A percentile compares a stretch with the other conserved stretches of the same genome.
Evolutionary conservation across 805 yeast genomes (phyloP).

Genomic region (Scheffersomyces ergatensis): DNA sequence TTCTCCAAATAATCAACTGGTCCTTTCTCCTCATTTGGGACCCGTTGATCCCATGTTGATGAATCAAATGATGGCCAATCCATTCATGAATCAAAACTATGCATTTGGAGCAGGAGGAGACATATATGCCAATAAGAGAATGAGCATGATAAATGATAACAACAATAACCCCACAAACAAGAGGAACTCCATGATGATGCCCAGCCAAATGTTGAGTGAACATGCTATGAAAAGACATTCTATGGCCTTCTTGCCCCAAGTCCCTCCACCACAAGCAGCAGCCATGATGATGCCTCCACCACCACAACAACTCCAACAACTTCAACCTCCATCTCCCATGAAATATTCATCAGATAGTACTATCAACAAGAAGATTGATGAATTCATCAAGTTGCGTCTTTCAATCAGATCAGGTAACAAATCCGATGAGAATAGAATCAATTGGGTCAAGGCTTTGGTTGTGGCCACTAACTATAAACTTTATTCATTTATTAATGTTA

Average conservation of each 20-base stretch:
- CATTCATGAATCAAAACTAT: background rate
- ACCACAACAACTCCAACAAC: background rate
- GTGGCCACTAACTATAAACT: slow-evolving; percentile 36
- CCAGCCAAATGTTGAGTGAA: slow-evolving; percentile 1
- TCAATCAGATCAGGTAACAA: slow-evolving; percentile 42
- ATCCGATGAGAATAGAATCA: slow-evolving; percentile 36
- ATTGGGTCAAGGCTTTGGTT: slow-evolving; percentile 43
- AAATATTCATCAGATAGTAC: slow-evolving; percentile 18
- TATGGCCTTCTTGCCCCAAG: background rate
- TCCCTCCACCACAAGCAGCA: background rate
- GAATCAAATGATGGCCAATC: background rate
- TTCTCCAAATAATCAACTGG: too few relatives aligned
- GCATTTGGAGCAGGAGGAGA: background rate
- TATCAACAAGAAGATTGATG: slow-evolving; percentile 29
- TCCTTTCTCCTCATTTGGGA: too few relatives aligned
- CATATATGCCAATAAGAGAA: background rate
- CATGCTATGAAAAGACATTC: background rate
- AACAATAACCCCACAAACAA: background rate
- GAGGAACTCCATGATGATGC: background rate
- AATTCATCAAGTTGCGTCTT: slow-evolving; percentile 30
- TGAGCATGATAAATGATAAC: background rate
- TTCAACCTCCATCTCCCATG: slow-evolving; percentile 2
- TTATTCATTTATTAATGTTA: slow-evolving; percentile 40
- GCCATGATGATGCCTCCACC: background rate
- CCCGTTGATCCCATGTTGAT: background rate